Percentiles rank a stretch among this genome's conserved stretches.
Evolutionary conservation across 139 green algal species (phyloP).

Genomic region (Picochlorum sp.): DNA sequence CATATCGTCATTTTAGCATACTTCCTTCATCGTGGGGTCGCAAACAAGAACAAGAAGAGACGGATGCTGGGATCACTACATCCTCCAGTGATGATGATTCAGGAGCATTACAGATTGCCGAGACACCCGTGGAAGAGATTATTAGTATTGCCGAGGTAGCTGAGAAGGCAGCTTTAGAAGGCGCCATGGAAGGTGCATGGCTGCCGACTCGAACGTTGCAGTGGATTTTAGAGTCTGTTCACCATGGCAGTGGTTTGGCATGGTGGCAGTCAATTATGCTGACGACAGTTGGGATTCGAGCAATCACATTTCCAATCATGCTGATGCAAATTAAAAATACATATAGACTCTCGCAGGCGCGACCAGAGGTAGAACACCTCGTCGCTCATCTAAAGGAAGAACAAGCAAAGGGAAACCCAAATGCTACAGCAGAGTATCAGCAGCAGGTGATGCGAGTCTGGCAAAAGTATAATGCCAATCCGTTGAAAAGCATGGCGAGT

Average conservation of each 20-base stretch:
- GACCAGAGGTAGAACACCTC: conserved; percentile 48
- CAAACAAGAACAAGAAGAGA: not conserved
- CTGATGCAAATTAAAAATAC: conserved; percentile 57
- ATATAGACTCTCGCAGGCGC: conserved; percentile 50
- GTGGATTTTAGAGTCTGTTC: conserved; percentile 34
- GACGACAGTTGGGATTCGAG: conserved; percentile 43
- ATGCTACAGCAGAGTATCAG: conserved; percentile 28
- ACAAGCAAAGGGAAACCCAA: conserved; percentile 24
- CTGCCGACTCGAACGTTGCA: conserved; percentile 45
- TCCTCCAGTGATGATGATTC: conserved; percentile 1
- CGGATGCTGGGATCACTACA: not conserved
- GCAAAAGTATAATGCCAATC: conserved; percentile 49
- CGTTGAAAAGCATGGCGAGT: conserved; percentile 37
- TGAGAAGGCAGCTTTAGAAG: conserved; percentile 33
- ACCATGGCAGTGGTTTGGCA: conserved; percentile 37
- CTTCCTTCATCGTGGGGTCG: conserved; percentile 8
- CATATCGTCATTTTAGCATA: conserved; percentile 8
- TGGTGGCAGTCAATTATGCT: conserved; percentile 58
- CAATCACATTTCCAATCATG: conserved; percentile 49
- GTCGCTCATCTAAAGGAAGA: conserved; percentile 47
- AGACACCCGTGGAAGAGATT: conserved; percentile 16
- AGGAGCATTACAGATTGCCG: not conserved
- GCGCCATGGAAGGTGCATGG: conserved; percentile 38
- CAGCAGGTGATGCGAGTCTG: conserved; percentile 34
- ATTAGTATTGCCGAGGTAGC: conserved; percentile 22